Conservation (phyloP, 2,329 filamentous ascomycete species). For the Paecilomyces sp. region DNA sequence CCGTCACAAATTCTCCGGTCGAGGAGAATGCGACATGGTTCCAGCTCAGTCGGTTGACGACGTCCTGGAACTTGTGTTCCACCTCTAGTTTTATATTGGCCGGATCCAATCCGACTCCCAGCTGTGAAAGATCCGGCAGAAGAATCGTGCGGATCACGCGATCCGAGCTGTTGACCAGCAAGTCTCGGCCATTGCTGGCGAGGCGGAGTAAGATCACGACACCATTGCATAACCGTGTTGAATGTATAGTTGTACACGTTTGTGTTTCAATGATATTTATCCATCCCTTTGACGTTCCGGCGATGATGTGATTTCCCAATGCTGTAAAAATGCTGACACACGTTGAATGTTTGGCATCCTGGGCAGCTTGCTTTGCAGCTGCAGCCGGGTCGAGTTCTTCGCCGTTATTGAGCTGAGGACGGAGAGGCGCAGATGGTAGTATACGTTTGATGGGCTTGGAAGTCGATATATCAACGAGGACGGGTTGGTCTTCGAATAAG, state of each 20-base stretch:
- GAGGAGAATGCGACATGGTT: conserved; percentile 95
- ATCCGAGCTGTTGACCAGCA: conserved; percentile 90
- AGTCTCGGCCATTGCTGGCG: conserved; percentile 73
- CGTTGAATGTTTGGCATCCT: conserved; percentile 91
- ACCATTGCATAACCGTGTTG: conserved; percentile 77
- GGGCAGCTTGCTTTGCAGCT: conserved; percentile 78
- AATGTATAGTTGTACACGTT: conserved; percentile 77
- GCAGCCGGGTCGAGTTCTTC: conserved; percentile 53
- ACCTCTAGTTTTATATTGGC: conserved; percentile 84
- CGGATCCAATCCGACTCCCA: conserved; percentile 59
- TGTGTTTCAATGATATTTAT: conserved; percentile 87
- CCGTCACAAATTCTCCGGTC: conserved; percentile 90
- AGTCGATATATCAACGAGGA: conserved; percentile 73
- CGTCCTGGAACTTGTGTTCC: conserved; percentile 97
- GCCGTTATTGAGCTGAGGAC: conserved; percentile 56
- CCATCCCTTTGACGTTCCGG: conserved; percentile 92
- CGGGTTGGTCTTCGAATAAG: conserved; percentile 85
- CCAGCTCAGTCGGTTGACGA: conserved; percentile 92
- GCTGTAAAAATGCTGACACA: conserved; percentile 86
- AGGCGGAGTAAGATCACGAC: conserved; percentile 84
- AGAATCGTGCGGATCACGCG: conserved; percentile 90
- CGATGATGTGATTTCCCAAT: conserved; percentile 78
- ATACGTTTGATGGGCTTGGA: conserved; percentile 65
- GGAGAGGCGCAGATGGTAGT: conserved; percentile 74
- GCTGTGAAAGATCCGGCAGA: conserved; percentile 63